Evolutionary conservation across 441 rosid genomes (phyloP).

Genomic region (Bruguiera hainesii): DNA sequence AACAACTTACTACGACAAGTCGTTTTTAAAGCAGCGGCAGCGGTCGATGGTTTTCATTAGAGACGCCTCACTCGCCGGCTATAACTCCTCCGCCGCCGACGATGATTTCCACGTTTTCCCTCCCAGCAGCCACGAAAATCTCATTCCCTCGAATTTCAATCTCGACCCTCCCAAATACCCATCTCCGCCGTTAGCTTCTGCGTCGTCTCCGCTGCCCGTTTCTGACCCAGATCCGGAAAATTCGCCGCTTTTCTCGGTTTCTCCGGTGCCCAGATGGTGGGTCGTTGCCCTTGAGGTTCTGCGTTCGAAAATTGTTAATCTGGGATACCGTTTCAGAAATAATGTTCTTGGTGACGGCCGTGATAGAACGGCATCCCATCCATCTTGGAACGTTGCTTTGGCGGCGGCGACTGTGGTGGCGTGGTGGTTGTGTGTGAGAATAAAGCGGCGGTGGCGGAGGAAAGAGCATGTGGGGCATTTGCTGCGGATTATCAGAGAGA

Average conservation of each 20-base stretch:
- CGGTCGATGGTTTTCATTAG: slow-evolving; percentile 47
- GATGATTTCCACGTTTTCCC: slow-evolving; percentile 51
- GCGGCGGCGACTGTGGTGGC: slow-evolving; percentile 27
- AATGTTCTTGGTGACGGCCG: background rate
- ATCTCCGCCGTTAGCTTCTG: background rate
- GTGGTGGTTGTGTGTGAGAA: slow-evolving; percentile 52
- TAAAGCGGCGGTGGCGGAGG: slow-evolving; percentile 29
- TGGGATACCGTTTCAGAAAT: slow-evolving; percentile 24
- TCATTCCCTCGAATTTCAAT: slow-evolving; percentile 22
- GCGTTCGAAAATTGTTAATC: slow-evolving; percentile 36
- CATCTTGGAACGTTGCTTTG: slow-evolving; percentile 34
- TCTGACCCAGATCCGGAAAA: slow-evolving; percentile 10
- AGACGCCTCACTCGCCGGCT: slow-evolving; percentile 23
- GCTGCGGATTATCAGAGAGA: slow-evolving; percentile 45
- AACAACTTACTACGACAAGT: background rate
- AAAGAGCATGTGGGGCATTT: slow-evolving; percentile 30
- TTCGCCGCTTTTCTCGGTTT: background rate
- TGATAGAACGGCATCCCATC: slow-evolving; percentile 19
- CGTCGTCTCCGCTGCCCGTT: background rate
- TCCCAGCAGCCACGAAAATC: slow-evolving; percentile 76
- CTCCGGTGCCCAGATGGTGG: slow-evolving; percentile 33
- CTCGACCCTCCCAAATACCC: background rate
- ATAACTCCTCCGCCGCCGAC: background rate
- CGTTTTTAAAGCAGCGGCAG: slow-evolving; percentile 14
- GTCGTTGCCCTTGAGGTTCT: slow-evolving; percentile 32